phyloP scores from a whole-genome alignment of 331 rosid genomes.

The Acacia concinna region DNA sequence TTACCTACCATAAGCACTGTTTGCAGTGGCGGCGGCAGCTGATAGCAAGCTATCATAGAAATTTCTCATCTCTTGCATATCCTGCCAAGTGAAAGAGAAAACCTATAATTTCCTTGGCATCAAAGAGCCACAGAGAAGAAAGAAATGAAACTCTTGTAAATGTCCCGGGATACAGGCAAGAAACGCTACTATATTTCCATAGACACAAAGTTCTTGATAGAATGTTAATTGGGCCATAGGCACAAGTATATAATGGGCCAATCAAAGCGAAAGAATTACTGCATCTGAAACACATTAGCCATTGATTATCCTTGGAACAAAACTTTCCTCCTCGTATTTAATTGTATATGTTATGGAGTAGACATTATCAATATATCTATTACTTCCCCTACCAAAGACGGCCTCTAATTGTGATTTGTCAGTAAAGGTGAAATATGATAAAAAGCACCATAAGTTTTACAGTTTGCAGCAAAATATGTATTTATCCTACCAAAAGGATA shows the following conservation, averaged over 20 bases:
- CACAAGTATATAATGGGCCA: background rate
- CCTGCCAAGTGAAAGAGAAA: slow-evolving; percentile 45
- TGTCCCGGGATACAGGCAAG: background rate
- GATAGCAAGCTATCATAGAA: slow-evolving; percentile 86
- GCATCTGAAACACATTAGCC: slow-evolving; percentile 9
- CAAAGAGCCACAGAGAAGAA: background rate
- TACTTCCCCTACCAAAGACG: background rate
- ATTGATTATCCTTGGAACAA: background rate
- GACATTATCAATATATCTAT: background rate
- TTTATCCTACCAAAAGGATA: background rate
- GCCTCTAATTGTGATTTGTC: background rate
- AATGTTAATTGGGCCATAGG: background rate
- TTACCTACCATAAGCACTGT: slow-evolving; percentile 93
- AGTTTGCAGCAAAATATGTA: background rate
- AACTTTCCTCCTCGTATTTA: background rate
- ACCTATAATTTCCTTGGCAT: slow-evolving; percentile 12
- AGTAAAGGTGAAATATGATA: background rate
- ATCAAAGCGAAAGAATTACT: background rate
- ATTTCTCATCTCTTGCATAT: slow-evolving; percentile 81
- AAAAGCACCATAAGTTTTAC: background rate
- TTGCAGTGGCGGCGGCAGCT: slow-evolving; percentile 87
- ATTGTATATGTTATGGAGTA: background rate
- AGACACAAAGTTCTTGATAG: background rate
- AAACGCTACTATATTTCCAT: background rate
- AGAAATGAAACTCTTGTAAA: background rate